phyloP scores from a whole-genome alignment of 352 stramenopile genomes.

The Salisapilia sapeloensis region DNA sequence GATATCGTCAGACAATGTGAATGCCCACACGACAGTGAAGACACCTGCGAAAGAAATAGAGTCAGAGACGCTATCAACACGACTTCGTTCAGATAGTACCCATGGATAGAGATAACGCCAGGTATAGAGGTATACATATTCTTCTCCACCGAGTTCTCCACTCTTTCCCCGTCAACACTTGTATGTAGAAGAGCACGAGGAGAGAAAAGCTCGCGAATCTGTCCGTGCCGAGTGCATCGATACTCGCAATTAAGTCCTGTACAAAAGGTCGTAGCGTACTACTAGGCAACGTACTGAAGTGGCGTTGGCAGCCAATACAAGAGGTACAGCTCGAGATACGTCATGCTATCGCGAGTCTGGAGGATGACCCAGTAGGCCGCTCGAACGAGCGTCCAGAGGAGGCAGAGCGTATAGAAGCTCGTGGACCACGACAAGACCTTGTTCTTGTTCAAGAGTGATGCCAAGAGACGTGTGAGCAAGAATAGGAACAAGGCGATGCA shows the following conservation, averaged over 20 bases:
- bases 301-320: constrained; percentile 76
- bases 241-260: constrained; percentile 2
- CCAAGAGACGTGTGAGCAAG: constrained; percentile 41
- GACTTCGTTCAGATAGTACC: no score
- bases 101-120: constrained; percentile 69
- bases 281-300: constrained; percentile 30
- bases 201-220: constrained; percentile 80
- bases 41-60: no score
- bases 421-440: constrained; percentile 74
- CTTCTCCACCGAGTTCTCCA: constrained; percentile 58
- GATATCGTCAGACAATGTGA: constrained; percentile 75
- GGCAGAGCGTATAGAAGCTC: constrained; percentile 60
- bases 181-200: constrained; percentile 79
- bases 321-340: constrained; percentile 70
- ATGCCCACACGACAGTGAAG: constrained; percentile 74
- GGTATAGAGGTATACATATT: constrained; percentile 71
- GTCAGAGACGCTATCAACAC: no score
- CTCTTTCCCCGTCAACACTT: constrained; percentile 62
- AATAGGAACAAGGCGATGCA: constrained; percentile 60
- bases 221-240: not conserved
- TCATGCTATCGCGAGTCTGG: constrained; percentile 49
- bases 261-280: not conserved
- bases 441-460: constrained; percentile 60
- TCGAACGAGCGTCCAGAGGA: constrained; percentile 68
- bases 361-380: constrained; percentile 75